Percentiles rank a stretch among this genome's conserved stretches.
Evolutionary conservation across 176 grass and related monocot species (phyloP).

Genomic region (Otatea glauca): DNA sequence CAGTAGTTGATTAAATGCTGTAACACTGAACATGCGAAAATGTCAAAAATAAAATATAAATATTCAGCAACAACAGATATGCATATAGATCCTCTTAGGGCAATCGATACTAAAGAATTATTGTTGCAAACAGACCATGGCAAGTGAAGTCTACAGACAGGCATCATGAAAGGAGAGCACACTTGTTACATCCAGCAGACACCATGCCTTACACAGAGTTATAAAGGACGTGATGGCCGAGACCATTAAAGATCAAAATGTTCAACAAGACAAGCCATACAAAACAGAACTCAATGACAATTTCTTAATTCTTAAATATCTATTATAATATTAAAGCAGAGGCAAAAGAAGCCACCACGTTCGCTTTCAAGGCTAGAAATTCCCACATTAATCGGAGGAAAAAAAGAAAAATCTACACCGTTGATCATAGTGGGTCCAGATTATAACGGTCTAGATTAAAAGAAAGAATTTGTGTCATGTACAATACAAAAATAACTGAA

Average conservation of each 20-base stretch:
- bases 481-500: too few relatives aligned
- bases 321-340: too few relatives aligned
- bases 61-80: background rate
- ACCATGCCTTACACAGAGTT: background rate
- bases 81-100: background rate
- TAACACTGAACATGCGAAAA: background rate
- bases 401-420: too few relatives aligned
- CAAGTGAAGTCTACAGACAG: background rate
- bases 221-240: background rate
- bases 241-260: background rate
- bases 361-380: too few relatives aligned
- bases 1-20: background rate
- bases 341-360: too few relatives aligned
- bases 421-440: too few relatives aligned
- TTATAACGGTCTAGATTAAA: too few relatives aligned
- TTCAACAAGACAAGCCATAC: background rate
- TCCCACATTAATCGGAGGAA: too few relatives aligned
- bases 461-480: too few relatives aligned
- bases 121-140: conserved; percentile 25
- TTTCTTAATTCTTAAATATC: background rate
- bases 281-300: background rate
- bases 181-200: background rate
- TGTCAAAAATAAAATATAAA: background rate
- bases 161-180: conserved; percentile 14
- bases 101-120: background rate